Evolutionary conservation across 495 filamentous ascomycete genomes (phyloP), one percentile per base, ranked within the genome.

Genomic region (Symbiotaphrina buchneri): DNA sequence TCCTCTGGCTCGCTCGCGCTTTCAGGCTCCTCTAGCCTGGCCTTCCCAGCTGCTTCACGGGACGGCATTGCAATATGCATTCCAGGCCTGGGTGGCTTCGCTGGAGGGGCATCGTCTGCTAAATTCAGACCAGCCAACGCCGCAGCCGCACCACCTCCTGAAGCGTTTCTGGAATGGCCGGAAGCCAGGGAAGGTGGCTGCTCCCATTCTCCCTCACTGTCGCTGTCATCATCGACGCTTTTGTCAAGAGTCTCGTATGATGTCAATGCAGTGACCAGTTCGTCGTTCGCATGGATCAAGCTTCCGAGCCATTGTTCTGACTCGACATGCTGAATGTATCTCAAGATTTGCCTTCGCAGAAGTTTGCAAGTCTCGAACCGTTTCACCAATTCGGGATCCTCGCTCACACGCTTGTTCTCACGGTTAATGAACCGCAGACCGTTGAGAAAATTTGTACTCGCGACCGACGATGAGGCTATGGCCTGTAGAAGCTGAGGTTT

Each of bases 151-250:
- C n/a, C n/a, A n/a, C n/a, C n/a, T 13, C 20, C 15, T 34, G 11
- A 21, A 8, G 10, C 14, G 18, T 27, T 26, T 15, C 20, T 17
- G 15, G 28, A n/a, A 16, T 16, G 10, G 28, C 18, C 22, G 22
- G 22, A 8, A 13, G 8, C 22, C 22, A 8, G 7, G 22, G 22
- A 25, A 13, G 7, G 22, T 30, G n/a, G 1, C 50, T 52, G 36
- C 46, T 54, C 11, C 39, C 44, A 21, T 51, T 48, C 10, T 48
- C 48, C 31, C 29, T 95, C 90, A 30, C 81, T 92, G 46, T 99
- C 90, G 41, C 81, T 91, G 49, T 99, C 87, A 29, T 91, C 82
- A 37, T 94, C 84, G 35, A 94, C 74, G 37, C 87, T 92, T 40
- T 87, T 83, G 47, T 99, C 84, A 16, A 92, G 60, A 30, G 90